Conservation (phyloP, 371 early-diverging fungal genomes). For the Massospora cicadina region DNA sequence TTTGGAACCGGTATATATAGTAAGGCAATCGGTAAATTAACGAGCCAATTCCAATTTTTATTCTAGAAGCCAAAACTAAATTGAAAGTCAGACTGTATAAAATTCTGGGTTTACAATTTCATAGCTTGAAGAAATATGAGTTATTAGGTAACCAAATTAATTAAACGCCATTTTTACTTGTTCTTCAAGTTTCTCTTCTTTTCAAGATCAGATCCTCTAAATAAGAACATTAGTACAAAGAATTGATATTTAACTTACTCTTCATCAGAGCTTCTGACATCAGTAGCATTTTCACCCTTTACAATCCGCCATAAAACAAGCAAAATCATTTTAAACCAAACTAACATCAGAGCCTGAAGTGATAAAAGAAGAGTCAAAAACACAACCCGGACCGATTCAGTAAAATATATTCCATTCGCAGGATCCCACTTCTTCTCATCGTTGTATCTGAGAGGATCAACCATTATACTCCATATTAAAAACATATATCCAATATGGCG, state of each 20-base stretch:
- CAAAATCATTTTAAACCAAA: constrained; percentile 61
- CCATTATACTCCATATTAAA: constrained; percentile 32
- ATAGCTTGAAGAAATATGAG: too few relatives aligned
- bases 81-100: too few relatives aligned
- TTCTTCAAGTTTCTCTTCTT: not conserved
- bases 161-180: too few relatives aligned
- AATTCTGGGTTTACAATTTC: too few relatives aligned
- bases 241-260: not conserved
- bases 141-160: too few relatives aligned
- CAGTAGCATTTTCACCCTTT: not conserved
- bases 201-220: not conserved
- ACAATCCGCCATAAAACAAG: constrained; percentile 18
- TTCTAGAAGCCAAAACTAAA: too few relatives aligned
- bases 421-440: constrained; percentile 40
- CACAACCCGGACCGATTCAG: constrained; percentile 24
- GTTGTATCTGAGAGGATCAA: constrained; percentile 26
- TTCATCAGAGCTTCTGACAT: constrained; percentile 4
- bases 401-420: constrained; percentile 35
- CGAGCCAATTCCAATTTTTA: too few relatives aligned
- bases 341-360: constrained; percentile 45
- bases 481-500: constrained; percentile 43
- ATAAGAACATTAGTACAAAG: not conserved
- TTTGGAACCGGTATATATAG: too few relatives aligned
- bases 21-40: too few relatives aligned
- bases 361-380: constrained; percentile 34